Base-by-base conservation (phyloP, 2,329 filamentous ascomycete species). In the Trichoderma oligosporum region DNA sequence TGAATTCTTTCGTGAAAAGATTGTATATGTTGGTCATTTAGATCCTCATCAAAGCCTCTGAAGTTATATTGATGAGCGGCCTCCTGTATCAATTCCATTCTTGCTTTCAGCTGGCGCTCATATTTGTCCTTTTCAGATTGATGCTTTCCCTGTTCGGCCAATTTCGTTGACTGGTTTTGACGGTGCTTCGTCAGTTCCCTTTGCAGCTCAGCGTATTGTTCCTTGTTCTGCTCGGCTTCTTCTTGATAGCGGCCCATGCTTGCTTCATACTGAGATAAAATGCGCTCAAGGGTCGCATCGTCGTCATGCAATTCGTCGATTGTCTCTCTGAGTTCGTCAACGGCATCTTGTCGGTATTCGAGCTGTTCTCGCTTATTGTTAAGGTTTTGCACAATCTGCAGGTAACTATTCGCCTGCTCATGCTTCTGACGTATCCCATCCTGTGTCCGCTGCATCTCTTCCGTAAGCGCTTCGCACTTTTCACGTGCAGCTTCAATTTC, bases 101-200 rank as follows among this genome's bases (percentile, higher is more conserved):
- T 87, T 42, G 82, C 77, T 63, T 83, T 78, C 3, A 96, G 70
- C 62, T 97, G 89, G 4, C 87, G 83, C 68, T 97, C 90, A 68
- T 94, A 90, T 65, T 88, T 89, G 61, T 89, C 87, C 73, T 93
- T 91, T 68, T 96, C 87, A 2, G 92, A 93, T 70, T 94, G 84
- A 64, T 87, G 85, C 63, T 87, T 89, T 41, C 93, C 93, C 64
- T 84, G 80, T 64, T 91, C 87, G 1, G 82, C 75, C 35, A 82
- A 75, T 64, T 84, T 84, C 20, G 68, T 63, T 0, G 80, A 79
- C 39, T 82, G 70, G 4, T 77, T 70, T 35, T 68, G 74, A 31
- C 81, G 78, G 7, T 75, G 72, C 4, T 71, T 61, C 2, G 70
- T 67, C 11, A 84, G 68, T 7, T 78, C 74, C 2, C 70, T 68